phyloP scores from a whole-genome alignment of 2,329 filamentous ascomycete genomes.

The Colletotrichum eremochloae region DNA sequence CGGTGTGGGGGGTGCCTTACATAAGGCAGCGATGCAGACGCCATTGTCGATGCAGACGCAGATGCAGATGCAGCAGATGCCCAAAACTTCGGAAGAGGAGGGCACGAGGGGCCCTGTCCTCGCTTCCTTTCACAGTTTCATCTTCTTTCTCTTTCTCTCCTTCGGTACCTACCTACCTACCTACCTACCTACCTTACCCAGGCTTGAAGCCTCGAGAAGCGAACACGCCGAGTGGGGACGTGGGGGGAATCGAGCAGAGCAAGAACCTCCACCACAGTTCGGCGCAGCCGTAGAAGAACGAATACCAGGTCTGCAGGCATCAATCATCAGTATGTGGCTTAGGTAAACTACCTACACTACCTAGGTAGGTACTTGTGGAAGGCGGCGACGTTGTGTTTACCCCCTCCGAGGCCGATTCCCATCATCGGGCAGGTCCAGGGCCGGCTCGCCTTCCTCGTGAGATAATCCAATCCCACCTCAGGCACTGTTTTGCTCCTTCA shows the following conservation, averaged over 20 bases:
- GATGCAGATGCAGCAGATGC: background rate
- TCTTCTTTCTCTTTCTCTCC: no score
- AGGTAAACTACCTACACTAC: no score
- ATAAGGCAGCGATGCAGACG: slow-evolving; percentile 3
- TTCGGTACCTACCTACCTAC: no score
- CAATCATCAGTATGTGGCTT: no score
- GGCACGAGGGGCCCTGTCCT: background rate
- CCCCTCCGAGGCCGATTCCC: slow-evolving; percentile 1
- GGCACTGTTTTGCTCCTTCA: background rate
- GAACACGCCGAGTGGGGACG: background rate
- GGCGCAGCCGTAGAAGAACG: background rate
- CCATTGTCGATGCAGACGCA: background rate
- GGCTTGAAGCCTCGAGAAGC: background rate
- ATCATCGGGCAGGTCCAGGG: background rate
- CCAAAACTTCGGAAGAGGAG: background rate
- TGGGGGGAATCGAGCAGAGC: background rate
- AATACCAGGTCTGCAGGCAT: no score
- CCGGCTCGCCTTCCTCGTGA: slow-evolving; percentile 20
- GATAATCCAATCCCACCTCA: background rate
- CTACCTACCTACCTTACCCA: background rate
- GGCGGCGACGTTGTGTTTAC: slow-evolving; percentile 9
- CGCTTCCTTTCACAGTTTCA: background rate
- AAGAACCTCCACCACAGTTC: background rate
- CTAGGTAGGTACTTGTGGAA: no score
- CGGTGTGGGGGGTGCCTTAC: background rate